Base-by-base conservation (phyloP, 768 basidiomycete species). In the Hypholoma fasciculare region DNA sequence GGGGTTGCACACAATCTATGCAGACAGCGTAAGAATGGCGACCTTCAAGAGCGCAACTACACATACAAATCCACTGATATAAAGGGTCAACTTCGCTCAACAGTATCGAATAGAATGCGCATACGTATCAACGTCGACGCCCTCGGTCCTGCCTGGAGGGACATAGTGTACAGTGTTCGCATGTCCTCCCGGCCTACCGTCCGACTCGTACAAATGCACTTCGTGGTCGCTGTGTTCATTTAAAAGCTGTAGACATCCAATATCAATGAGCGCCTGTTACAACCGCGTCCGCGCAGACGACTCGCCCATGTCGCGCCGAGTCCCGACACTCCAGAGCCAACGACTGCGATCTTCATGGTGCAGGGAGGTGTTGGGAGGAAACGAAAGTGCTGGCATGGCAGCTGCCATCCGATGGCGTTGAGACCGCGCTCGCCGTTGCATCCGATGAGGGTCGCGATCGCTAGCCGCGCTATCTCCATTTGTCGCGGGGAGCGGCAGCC, bases 251-350 rank as follows among this genome's bases (percentile, higher is more conserved):
- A 7, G 17, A 16, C 9, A 14, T 14, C 30, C 26, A 36, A n/a
- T n/a, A n/a, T n/a, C n/a, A n/a, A 54, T 19, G 14, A 47, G 9
- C 7, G 36, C 7, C 20, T 49, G 48, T 34, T 14, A 17, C 27
- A 49, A 30, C 20, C 23, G 23, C 48, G 48, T 2, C 27, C 19
- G 20, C 14, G 37, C 34, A n/a, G 12, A 14, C 19, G 13, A 48
- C 78, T 60, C 55, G 86, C 88, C 89, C 90, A 92, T 9, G 87
- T 85, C 13, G 89, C 87, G 17, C 79, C 86, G 3, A 93, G 79
- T n/a, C 90, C 90, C 36, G 88, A 85, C n/a, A 89, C 84, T 7
- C 90, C 90, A 44, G 88, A 86, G 4, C 89, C 91, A 17, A 92
- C 81, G 27, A 92, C 85, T 2, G 89, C 90, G 46, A 92, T 75